phyloP scores from a whole-genome alignment of 2,329 filamentous ascomycete species.

The Myriosclerotinia curreyana region DNA sequence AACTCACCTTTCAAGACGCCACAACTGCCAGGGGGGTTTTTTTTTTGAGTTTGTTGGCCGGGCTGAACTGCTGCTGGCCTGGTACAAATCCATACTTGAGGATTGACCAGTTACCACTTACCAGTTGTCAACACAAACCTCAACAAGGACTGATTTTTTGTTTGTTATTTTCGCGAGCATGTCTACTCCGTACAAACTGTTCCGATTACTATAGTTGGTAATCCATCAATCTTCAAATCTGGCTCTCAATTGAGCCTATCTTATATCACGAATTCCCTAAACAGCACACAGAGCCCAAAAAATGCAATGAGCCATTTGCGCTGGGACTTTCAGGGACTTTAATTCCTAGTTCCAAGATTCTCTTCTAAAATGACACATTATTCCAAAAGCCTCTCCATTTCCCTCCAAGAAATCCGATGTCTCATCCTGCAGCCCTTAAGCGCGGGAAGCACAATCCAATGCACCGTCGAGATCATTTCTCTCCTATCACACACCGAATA shows the following conservation, averaged over 20 bases:
- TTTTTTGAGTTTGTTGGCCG: background rate
- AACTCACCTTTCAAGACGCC: background rate
- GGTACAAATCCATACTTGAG: background rate
- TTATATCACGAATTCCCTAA: background rate
- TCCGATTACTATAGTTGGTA: conserved; percentile 10
- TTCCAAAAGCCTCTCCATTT: background rate
- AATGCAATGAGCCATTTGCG: background rate
- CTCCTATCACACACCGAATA: conserved; percentile 17
- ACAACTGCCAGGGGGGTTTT: background rate
- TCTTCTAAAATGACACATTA: background rate
- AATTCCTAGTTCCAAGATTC: background rate
- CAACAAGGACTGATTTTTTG: background rate
- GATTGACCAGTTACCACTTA: too few relatives aligned
- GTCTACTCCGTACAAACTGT: background rate
- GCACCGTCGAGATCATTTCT: conserved; percentile 10
- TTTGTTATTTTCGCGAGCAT: background rate
- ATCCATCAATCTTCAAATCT: background rate
- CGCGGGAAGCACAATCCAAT: background rate
- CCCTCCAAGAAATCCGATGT: background rate
- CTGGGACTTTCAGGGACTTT: background rate
- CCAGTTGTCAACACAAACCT: background rate
- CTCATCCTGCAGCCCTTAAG: background rate
- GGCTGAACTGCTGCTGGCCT: background rate
- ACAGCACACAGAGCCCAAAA: background rate
- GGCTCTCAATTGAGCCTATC: too few relatives aligned